Evolutionary conservation across 768 basidiomycete genomes (phyloP), one percentile per base, ranked within the genome.

Genomic region (Cystofilobasidium bisporidii): DNA sequence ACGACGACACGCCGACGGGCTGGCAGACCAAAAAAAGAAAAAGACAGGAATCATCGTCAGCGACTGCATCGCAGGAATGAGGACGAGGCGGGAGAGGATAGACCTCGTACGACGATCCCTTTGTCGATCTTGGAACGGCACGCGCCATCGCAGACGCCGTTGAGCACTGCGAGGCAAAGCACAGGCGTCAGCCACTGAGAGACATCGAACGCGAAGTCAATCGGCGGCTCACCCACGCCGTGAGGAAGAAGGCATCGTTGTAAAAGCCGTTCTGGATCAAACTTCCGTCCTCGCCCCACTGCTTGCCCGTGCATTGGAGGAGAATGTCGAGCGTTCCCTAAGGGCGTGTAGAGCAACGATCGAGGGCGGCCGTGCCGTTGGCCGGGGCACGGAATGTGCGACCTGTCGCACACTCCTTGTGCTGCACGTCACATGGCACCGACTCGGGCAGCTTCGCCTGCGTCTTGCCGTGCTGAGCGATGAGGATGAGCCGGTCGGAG

Each of bases 261-360:
- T 94, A 98, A 73, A 93, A 89, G 76, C 97, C 98, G 74, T 99
- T 99, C 78, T 94, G 91, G 58, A 99, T 80, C 74, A 99, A 94
- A 6, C 84, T 73, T 22, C 89, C 78, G 47, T 69, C 72, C 22
- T 76, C 64, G 1, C 65, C 69, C 2, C 83, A 82, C 61, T 85
- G 83, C 5, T 79, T 78, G 1, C 91, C 91, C 0, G 85, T 84
- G 48, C 96, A 80, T 74, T 94, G 92, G 0, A 98, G 82, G 76
- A 96, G 81, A n/a, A 99, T 83, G 77, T 99, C 96, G 40, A 98
- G 79, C 0, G 85, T 84, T 0, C 94, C 94, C 89, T 97, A n/a
- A n/a, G n/a, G n/a, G n/a, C n/a, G n/a, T n/a, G n/a, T n/a, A n/a
- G n/a, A n/a, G n/a, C n/a, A n/a, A n/a, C n/a, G n/a, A 26, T 83